Evolutionary conservation across 805 yeast genomes (phyloP).

Genomic region (Kodamaea leandrae): DNA sequence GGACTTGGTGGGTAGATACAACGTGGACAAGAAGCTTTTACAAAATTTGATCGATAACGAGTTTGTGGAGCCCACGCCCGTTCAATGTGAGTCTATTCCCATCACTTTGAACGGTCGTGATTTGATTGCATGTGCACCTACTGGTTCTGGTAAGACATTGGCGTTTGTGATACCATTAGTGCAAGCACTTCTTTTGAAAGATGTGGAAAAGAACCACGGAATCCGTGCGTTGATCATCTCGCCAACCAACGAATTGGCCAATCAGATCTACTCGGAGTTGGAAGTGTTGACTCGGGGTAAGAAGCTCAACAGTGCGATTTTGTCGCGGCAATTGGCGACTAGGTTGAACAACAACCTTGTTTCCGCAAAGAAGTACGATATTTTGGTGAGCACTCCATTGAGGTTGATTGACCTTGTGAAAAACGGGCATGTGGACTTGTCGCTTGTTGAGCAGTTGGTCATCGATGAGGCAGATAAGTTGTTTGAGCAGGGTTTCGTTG

Average conservation of each 20-base stretch:
- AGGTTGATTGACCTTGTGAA: conserved; percentile 78
- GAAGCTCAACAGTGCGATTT: conserved; percentile 56
- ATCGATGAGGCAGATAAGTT: conserved; percentile 96
- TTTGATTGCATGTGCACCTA: conserved; percentile 91
- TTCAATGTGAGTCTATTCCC: conserved; percentile 90
- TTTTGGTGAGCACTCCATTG: conserved; percentile 84
- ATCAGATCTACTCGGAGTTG: conserved; percentile 75
- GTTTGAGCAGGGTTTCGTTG: conserved; percentile 81
- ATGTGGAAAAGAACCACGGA: conserved; percentile 42
- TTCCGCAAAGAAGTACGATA: conserved; percentile 64
- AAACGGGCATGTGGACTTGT: conserved; percentile 56
- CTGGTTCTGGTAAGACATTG: conserved; percentile 96
- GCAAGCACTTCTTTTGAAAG: conserved; percentile 41
- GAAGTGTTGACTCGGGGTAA: conserved; percentile 55
- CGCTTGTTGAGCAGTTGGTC: conserved; percentile 68
- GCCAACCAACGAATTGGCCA: conserved; percentile 93
- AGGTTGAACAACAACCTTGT: conserved; percentile 64
- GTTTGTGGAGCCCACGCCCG: conserved; percentile 86
- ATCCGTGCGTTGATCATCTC: conserved; percentile 78
- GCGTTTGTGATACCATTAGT: conserved; percentile 85
- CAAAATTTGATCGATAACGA: conserved; percentile 64
- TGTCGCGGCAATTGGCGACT: conserved; percentile 69
- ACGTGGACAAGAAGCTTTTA: conserved; percentile 56
- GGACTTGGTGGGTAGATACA: conserved; percentile 69
- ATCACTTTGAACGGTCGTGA: conserved; percentile 67